A percentile compares a stretch with the other conserved stretches of the same genome.
These are phyloP conservation scores for Neofusicoccum laricinum DNA, from an alignment of 2,329 filamentous ascomycete genomes.

Conservation along the genomic window DNA sequence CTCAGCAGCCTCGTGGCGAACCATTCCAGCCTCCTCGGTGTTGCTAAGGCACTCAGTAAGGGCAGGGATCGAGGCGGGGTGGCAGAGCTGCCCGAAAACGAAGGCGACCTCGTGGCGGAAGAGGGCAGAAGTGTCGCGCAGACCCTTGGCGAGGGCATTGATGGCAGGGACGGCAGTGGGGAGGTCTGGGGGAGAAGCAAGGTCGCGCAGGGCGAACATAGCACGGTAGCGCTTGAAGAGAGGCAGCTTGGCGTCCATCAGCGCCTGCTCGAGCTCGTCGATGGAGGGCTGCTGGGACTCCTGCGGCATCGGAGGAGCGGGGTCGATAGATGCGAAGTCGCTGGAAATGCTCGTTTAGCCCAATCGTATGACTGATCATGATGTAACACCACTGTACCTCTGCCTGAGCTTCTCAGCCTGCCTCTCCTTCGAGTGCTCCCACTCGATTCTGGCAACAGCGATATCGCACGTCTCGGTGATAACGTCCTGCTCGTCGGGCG, in stretches of 20 bases:
- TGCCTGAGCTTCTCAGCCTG: slow-evolving; percentile 74
- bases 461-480: slow-evolving; percentile 97
- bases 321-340: slow-evolving; percentile 93
- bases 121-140: slow-evolving; percentile 81
- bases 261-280: slow-evolving; percentile 67
- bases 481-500: slow-evolving; percentile 70
- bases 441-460: slow-evolving; percentile 88
- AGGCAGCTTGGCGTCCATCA: slow-evolving; percentile 75
- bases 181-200: slow-evolving; percentile 87
- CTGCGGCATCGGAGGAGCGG: slow-evolving; percentile 81
- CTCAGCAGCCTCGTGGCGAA: slow-evolving; percentile 95
- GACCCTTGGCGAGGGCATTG: slow-evolving; percentile 77
- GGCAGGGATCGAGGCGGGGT: slow-evolving; percentile 94
- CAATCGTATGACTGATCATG: background rate
- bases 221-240: slow-evolving; percentile 93
- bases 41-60: slow-evolving; percentile 76
- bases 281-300: slow-evolving; percentile 62
- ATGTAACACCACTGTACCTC: slow-evolving; percentile 57
- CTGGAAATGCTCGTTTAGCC: slow-evolving; percentile 46
- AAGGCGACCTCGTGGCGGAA: slow-evolving; percentile 99
- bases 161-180: slow-evolving; percentile 88
- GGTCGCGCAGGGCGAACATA: slow-evolving; percentile 95
- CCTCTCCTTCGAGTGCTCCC: slow-evolving; percentile 66
- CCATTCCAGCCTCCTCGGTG: slow-evolving; percentile 85
- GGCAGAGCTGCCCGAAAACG: slow-evolving; percentile 93